phyloP scores from a whole-genome alignment of 2,329 filamentous ascomycete species.

The Endoconidiophora laricicola region DNA sequence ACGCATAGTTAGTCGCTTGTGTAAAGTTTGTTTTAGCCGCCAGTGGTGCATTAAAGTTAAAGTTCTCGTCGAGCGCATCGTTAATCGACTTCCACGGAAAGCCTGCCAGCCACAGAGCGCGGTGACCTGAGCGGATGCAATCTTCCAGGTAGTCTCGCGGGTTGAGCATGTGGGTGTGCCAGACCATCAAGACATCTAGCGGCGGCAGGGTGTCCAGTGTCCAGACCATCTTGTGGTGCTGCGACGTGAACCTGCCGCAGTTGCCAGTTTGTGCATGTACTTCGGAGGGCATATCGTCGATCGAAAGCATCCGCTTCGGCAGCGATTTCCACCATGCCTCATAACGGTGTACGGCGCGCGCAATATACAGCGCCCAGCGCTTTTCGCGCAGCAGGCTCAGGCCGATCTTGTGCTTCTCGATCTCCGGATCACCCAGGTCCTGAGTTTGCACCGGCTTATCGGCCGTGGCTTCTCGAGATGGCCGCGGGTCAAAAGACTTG shows the following conservation, averaged over 20 bases:
- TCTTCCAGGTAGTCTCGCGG: slow-evolving; percentile 61
- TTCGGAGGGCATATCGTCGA: slow-evolving; percentile 19
- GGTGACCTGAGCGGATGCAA: slow-evolving; percentile 40
- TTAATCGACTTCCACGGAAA: slow-evolving; percentile 51
- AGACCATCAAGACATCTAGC: slow-evolving; percentile 59
- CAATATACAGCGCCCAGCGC: slow-evolving; percentile 54
- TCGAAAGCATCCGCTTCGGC: slow-evolving; percentile 17
- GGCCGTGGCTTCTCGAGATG: background rate
- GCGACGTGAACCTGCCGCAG: background rate
- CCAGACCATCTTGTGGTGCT: slow-evolving; percentile 9
- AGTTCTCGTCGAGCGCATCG: slow-evolving; percentile 38
- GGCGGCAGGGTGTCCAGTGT: slow-evolving; percentile 4
- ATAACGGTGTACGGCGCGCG: slow-evolving; percentile 52
- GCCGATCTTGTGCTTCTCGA: slow-evolving; percentile 18
- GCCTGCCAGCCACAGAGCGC: slow-evolving; percentile 41
- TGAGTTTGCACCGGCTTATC: background rate
- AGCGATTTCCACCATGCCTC: slow-evolving; percentile 43
- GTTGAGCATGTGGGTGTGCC: slow-evolving; percentile 66
- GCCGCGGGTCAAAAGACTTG: slow-evolving; percentile 9
- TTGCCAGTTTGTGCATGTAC: no score
- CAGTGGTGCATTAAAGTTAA: slow-evolving; percentile 35
- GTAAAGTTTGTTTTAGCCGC: slow-evolving; percentile 31
- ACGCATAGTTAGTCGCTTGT: slow-evolving; percentile 30
- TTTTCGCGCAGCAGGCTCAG: slow-evolving; percentile 48
- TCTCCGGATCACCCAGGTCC: slow-evolving; percentile 13